Evolutionary conservation across 441 rosid species (phyloP).

Genomic region (Aleurites moluccanus): DNA sequence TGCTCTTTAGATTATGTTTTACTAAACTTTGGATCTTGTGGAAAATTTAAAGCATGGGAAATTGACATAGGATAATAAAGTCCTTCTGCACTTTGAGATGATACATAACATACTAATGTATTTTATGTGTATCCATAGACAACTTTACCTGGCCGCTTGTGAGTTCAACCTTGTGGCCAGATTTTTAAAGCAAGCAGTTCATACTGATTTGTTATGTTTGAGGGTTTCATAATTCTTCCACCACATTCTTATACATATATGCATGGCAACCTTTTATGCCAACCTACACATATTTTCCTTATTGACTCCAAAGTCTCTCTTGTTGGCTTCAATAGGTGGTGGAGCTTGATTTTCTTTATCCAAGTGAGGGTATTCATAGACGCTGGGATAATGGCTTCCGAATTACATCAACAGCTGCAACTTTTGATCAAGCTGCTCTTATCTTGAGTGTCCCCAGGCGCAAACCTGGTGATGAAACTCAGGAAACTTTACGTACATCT

Average conservation of each 20-base stretch:
- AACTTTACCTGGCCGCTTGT: neutral
- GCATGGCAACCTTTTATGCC: neutral
- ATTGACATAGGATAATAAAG: neutral
- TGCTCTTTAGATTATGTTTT: neutral
- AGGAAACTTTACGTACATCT: conserved; percentile 93
- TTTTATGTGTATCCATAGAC: neutral
- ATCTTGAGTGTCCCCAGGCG: conserved; percentile 94
- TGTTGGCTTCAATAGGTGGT: conserved; percentile 61
- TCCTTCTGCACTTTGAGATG: neutral
- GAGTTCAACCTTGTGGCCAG: neutral
- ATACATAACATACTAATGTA: neutral
- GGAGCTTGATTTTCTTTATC: conserved; percentile 96
- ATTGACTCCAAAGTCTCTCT: conserved; percentile 1
- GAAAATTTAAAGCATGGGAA: neutral
- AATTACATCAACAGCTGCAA: conserved; percentile 93
- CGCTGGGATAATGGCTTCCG: conserved; percentile 96
- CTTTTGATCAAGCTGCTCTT: conserved; percentile 90
- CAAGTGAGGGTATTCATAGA: conserved; percentile 97
- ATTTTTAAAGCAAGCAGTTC: neutral
- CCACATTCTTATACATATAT: neutral
- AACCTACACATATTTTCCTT: neutral
- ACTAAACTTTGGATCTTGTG: neutral
- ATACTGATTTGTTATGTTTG: neutral
- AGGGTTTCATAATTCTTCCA: neutral
- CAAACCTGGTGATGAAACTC: conserved; percentile 88